Evolutionary conservation across 352 stramenopile genomes (phyloP), one percentile per base, ranked within the genome.

Genomic region (Globisporangium middletonii): DNA sequence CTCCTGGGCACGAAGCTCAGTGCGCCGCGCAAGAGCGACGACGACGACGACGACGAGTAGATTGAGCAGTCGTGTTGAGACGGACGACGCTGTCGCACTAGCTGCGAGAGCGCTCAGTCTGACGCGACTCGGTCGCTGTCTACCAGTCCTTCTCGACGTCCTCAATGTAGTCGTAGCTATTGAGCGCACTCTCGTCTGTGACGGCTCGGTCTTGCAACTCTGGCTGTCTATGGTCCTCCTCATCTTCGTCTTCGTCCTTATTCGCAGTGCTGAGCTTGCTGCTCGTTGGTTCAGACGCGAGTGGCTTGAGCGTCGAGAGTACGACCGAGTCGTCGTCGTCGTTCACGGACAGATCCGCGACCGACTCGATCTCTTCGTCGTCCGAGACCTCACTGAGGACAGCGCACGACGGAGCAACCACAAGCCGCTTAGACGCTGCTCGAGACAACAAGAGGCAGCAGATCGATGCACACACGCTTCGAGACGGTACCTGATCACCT

Each of bases 101-200:
- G 41, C 13, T 35, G 1, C 26, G 33, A 8, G 19, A 37, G 23
- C 46, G 46, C 18, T 11, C 9, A 2, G 15, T 35, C 45, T 1
- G 19, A 30, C 13, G 2, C 27, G 16, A 33, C 23, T 27, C 55
- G 16, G 18, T 38, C 16, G 16, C 2, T 26, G 28, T 35, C 50
- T 50, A 76, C 67, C 72, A 87, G 28, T 65, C 62, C 43, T 55
- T 53, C 57, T 90, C 77, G 42, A 94, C 81, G 15, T 63, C 58
- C 68, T 92, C 79, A 43, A 94, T 85, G 73, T 94, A 91, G 57
- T 92, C 84, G 63, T 92, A 92, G 65, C 73, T 83, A 55, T 94
- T 86, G 41, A 94, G 76, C 42, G 70, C 79, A 63, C 86, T 73
- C 69, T 88, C 71, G 47, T 57, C 79, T 2, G 72, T 68, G 43